Evolutionary conservation across 768 basidiomycete genomes (phyloP).

Genomic region (Hebeloma cylindrosporum): DNA sequence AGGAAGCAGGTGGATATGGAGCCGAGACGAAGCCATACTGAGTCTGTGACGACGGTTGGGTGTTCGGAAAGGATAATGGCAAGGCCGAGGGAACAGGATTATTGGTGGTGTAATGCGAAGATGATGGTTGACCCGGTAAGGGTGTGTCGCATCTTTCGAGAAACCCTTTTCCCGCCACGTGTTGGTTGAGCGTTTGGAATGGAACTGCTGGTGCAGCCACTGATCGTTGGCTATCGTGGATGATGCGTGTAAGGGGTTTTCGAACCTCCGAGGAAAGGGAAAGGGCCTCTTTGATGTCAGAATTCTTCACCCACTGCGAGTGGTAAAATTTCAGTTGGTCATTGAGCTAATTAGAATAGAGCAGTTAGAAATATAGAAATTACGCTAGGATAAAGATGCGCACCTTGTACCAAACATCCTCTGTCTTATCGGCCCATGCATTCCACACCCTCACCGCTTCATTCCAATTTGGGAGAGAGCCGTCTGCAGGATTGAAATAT

Average conservation of each 20-base stretch:
- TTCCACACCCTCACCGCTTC: slow-evolving; percentile 15
- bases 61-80: neutral
- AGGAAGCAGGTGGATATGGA: too few species aligned
- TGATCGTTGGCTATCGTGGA: slow-evolving; percentile 10
- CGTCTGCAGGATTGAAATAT: slow-evolving; percentile 8
- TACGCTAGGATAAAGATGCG: neutral
- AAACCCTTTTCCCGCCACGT: too few species aligned
- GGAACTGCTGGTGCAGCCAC: slow-evolving; percentile 8
- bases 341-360: slow-evolving; percentile 1
- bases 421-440: neutral
- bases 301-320: slow-evolving; percentile 7
- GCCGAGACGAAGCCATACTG: neutral
- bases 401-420: slow-evolving; percentile 18
- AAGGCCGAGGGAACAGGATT: neutral
- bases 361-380: neutral
- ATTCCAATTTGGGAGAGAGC: slow-evolving; percentile 9
- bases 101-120: neutral
- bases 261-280: slow-evolving; percentile 8
- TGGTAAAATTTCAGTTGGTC: slow-evolving; percentile 18
- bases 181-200: neutral
- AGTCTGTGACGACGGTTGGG: neutral
- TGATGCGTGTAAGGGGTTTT: neutral
- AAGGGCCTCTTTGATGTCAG: slow-evolving; percentile 14
- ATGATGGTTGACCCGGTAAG: too few species aligned
- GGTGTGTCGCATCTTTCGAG: too few species aligned